These are phyloP conservation scores for Didymella glomerata DNA, from an alignment of 2,329 filamentous ascomycete genomes.

Conservation along the genomic window DNA sequence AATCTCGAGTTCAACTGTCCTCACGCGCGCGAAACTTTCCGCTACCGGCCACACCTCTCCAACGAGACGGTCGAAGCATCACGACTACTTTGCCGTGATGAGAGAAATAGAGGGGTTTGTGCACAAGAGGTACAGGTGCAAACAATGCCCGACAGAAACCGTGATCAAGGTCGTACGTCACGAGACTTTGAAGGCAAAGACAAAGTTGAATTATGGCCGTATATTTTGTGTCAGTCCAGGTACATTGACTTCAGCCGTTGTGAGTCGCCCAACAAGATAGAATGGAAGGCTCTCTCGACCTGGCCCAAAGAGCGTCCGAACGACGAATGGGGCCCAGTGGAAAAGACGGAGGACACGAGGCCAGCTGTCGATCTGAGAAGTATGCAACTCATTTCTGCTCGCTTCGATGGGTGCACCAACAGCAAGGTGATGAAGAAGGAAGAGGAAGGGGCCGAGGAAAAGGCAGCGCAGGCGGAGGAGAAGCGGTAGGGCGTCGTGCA, in stretches of 20 bases:
- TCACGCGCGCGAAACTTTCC: background rate
- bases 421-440: background rate
- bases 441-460: background rate
- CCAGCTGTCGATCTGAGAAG: background rate
- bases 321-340: background rate
- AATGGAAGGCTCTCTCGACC: background rate
- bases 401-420: background rate
- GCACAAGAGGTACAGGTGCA: background rate
- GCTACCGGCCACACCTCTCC: background rate
- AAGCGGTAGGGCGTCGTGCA: no score
- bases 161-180: background rate
- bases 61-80: background rate
- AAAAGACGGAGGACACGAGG: background rate
- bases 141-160: background rate
- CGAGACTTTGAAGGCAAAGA: background rate
- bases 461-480: background rate
- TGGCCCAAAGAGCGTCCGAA: background rate
- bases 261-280: background rate
- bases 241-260: background rate
- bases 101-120: background rate
- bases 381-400: background rate
- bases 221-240: background rate
- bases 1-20: background rate
- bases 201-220: background rate
- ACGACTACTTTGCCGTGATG: background rate